phyloP scores from a whole-genome alignment of 116 monocot species.

The Zostera marina region DNA sequence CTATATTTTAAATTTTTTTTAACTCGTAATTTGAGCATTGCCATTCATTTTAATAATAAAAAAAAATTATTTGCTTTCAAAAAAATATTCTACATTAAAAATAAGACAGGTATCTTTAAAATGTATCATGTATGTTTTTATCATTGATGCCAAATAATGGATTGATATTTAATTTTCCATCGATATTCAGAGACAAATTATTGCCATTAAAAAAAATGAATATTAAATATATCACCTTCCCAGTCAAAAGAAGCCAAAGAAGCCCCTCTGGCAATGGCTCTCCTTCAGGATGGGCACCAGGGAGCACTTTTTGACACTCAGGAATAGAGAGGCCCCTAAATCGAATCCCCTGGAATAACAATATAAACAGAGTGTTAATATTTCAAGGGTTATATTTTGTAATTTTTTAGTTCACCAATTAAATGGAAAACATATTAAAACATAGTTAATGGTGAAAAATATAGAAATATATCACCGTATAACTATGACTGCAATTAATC shows the following conservation, averaged over 20 bases:
- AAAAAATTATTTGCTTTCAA: no score
- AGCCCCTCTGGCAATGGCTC: slow-evolving; percentile 96
- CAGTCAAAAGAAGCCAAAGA: slow-evolving; percentile 98
- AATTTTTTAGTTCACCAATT: not conserved
- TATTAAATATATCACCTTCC: slow-evolving; percentile 44
- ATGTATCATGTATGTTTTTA: no score
- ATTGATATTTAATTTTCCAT: not conserved
- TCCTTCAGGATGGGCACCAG: slow-evolving; percentile 59
- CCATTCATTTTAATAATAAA: no score
- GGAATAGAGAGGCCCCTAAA: slow-evolving; percentile 97
- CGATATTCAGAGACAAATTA: not conserved
- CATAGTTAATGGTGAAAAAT: not conserved
- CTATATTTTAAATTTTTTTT: no score
- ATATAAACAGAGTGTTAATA: not conserved
- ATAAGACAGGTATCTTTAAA: no score
- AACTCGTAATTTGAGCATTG: no score
- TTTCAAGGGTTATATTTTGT: not conserved
- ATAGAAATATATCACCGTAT: not conserved
- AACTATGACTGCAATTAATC: not conserved
- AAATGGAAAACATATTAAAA: not conserved
- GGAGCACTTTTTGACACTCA: slow-evolving; percentile 91
- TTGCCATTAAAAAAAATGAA: not conserved
- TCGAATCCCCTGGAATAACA: slow-evolving; percentile 71
- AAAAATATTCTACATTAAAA: no score
- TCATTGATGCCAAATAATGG: no score